Conservation (phyloP, 1,284 basidiomycete genomes). For the Trichosporon sp. region DNA sequence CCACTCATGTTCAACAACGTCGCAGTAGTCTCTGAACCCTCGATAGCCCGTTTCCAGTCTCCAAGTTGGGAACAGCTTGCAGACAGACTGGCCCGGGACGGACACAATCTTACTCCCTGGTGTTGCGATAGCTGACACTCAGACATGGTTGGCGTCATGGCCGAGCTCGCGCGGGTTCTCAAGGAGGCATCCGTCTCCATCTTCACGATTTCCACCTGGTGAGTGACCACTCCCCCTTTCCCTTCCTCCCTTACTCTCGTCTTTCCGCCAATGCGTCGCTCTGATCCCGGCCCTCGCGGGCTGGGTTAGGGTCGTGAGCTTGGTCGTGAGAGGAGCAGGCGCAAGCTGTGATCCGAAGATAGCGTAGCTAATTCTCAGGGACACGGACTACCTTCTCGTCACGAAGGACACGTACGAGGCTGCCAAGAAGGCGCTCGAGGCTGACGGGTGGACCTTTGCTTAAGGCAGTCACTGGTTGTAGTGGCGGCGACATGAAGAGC, state of each 20-base stretch:
- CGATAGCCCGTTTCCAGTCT: too few species aligned
- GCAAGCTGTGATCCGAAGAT: too few species aligned
- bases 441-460: conserved; percentile 37
- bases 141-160: conserved; percentile 66
- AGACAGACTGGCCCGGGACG: too few species aligned
- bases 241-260: neutral
- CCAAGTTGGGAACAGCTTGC: too few species aligned
- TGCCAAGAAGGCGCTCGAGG: conserved; percentile 33
- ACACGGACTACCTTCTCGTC: conserved; percentile 46
- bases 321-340: too few species aligned
- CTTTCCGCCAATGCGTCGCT: too few species aligned
- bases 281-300: too few species aligned
- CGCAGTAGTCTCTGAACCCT: too few species aligned
- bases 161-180: conserved; percentile 64
- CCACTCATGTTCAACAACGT: too few species aligned
- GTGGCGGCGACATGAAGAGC: neutral
- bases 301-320: too few species aligned
- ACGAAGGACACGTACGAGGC: conserved; percentile 33
- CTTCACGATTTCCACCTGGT: conserved; percentile 73
- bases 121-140: conserved; percentile 21
- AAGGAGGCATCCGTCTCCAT: conserved; percentile 63
- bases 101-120: neutral
- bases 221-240: conserved; percentile 31
- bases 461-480: neutral
- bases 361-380: conserved; percentile 31